A percentile compares a stretch with the other conserved stretches of the same genome.
phyloP scores from a whole-genome alignment of 352 stramenopile species.

The Phytophthora foliorum region DNA sequence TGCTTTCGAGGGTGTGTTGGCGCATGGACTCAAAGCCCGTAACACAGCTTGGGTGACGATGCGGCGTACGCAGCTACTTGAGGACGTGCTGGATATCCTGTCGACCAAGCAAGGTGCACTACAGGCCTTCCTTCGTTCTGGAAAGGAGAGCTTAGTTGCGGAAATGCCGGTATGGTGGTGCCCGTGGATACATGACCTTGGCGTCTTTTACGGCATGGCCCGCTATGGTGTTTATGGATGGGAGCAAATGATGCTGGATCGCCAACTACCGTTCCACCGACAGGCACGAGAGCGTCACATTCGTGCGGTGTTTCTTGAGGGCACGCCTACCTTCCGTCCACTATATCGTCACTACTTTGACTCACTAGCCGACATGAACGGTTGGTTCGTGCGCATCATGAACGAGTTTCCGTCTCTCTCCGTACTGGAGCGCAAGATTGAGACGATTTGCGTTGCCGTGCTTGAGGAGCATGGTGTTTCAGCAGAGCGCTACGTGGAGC shows the following conservation, averaged over 20 bases:
- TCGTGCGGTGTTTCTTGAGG: constrained; percentile 76
- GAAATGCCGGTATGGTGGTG: constrained; percentile 93
- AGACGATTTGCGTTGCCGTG: constrained; percentile 63
- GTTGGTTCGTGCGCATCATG: constrained; percentile 70
- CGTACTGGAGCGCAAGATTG: constrained; percentile 78
- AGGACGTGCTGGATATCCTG: constrained; percentile 76
- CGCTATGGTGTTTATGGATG: constrained; percentile 78
- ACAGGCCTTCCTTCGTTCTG: constrained; percentile 65
- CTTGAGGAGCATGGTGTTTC: constrained; percentile 23
- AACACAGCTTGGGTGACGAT: constrained; percentile 88
- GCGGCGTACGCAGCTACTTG: constrained; percentile 76
- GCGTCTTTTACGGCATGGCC: constrained; percentile 84
- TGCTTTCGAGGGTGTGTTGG: constrained; percentile 82
- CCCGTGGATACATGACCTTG: constrained; percentile 88
- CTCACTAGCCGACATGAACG: constrained; percentile 50
- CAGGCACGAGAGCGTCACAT: constrained; percentile 78
- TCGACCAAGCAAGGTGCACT: constrained; percentile 51
- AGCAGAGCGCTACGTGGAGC: constrained; percentile 59
- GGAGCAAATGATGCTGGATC: constrained; percentile 76
- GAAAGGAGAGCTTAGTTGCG: constrained; percentile 61
- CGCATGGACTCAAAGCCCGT: constrained; percentile 87
- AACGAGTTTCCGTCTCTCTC: constrained; percentile 84
- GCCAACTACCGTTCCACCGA: constrained; percentile 79
- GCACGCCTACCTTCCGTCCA: constrained; percentile 56
- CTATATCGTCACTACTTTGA: constrained; percentile 76